Conservation (phyloP, 371 early-diverging fungal species). For the Haplosporangium sp. region DNA sequence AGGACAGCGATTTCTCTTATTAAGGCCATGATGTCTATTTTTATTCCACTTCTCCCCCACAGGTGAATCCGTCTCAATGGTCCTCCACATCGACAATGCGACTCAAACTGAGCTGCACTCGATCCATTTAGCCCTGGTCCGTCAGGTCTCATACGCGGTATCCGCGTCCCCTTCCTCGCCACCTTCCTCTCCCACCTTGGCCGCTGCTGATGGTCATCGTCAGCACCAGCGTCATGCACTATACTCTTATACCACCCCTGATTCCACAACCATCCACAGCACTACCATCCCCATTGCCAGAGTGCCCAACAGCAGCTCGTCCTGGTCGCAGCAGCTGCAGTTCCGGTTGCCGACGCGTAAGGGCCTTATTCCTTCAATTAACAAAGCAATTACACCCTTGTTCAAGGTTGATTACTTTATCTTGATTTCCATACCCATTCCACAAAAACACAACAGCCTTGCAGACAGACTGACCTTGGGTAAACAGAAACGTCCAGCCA, state of each 20-base stretch:
- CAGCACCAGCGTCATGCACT: neutral
- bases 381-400: constrained; percentile 21
- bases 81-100: constrained; percentile 19
- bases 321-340: constrained; percentile 45
- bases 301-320: constrained; percentile 15
- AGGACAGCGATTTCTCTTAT: no score
- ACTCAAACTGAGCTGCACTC: constrained; percentile 27
- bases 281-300: constrained; percentile 35
- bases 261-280: constrained; percentile 20
- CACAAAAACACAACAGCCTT: constrained; percentile 16
- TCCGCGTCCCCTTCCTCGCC: neutral
- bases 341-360: constrained; percentile 17
- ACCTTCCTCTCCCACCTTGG: neutral
- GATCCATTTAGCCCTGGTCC: constrained; percentile 35
- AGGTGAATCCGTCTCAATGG: constrained; percentile 33
- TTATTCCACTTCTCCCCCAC: neutral
- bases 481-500: neutral
- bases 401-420: constrained; percentile 39
- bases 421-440: constrained; percentile 22
- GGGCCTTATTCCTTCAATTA: constrained; percentile 27
- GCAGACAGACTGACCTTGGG: constrained; percentile 14
- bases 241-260: constrained; percentile 11
- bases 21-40: neutral
- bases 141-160: constrained; percentile 14
- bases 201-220: neutral